Base-by-base conservation (phyloP, 257 asterid species). In the Osmanthus fragrans region DNA sequence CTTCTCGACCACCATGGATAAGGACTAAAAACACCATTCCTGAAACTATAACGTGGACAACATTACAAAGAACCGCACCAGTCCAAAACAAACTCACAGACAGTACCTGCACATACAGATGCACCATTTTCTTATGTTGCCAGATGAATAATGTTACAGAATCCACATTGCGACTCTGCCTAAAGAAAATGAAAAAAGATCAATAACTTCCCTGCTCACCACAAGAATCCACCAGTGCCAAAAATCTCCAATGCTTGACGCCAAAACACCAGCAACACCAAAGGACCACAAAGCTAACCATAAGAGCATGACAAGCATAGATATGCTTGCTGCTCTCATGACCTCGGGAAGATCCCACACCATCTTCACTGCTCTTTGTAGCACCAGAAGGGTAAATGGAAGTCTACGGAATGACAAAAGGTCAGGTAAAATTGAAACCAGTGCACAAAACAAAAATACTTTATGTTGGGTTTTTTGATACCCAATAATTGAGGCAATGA, bases 191-290 rank as follows among this genome's bases (percentile, higher is more conserved):
- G 72, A 74, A 73, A 73, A 75, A 45, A 86, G 91, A 90, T 85
- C 85, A 89, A 89, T 86, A 93, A 95, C 98, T 93, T 95, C 97
- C 98, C 97, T 81, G 93, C 98, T 93, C 98, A 95, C 99, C 99
- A 87, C 82, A 92, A 95, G 99, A 86, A 92, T 97, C 97, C 96
- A 95, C 97, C 97, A 92, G 39, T 95, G 92, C 36, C 94, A 92
- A 81, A 90, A 81, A 68, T 87, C 94, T 73, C 97, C 97, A 23
- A 86, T 76, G 82, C 96, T 89, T 73, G 88, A 86, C 49, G 97
- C 98, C 72, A 95, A 83, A 79, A 95, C 89, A 21, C 99, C 99
- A 82, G 99, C 96, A 39, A 84, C 91, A 69, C 99, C 98, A 40
- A 91, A 95, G 45, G 98, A 91, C 99, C 99, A 93, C 16, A 95